Conservation (phyloP, 2,329 filamentous ascomycete species). For the Ophiostoma quercus region DNA sequence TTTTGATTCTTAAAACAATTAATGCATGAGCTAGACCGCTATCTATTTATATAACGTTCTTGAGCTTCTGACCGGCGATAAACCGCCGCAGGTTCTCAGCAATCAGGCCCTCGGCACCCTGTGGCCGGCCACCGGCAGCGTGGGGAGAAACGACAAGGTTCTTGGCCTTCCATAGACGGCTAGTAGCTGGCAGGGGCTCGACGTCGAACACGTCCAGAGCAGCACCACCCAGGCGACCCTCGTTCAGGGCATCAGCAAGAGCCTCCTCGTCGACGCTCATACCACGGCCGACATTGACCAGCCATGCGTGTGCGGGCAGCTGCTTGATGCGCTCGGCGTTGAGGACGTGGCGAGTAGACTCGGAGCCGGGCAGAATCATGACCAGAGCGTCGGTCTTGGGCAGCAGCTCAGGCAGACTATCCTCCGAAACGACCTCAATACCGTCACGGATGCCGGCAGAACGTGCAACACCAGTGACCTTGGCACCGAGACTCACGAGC, state of each 20-base stretch:
- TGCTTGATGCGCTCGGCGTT: constrained; percentile 37
- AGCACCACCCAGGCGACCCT: constrained; percentile 43
- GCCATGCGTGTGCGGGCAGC: constrained; percentile 39
- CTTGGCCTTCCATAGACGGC: constrained; percentile 30
- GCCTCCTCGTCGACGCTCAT: constrained; percentile 47
- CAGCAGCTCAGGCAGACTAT: constrained; percentile 38
- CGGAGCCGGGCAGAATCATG: constrained; percentile 45
- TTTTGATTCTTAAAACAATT: background rate
- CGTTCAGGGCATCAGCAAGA: constrained; percentile 42
- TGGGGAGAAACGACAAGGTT: constrained; percentile 30
- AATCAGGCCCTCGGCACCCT: constrained; percentile 55
- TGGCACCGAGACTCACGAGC: constrained; percentile 46
- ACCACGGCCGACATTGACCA: constrained; percentile 47
- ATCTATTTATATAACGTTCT: constrained; percentile 40
- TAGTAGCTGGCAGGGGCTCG: constrained; percentile 42
- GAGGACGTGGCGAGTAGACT: constrained; percentile 38
- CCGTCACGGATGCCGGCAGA: constrained; percentile 50
- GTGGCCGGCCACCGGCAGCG: constrained; percentile 54
- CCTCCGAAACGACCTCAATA: constrained; percentile 40
- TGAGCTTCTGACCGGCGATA: constrained; percentile 53
- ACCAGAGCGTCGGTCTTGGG: constrained; percentile 44
- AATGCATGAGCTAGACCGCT: background rate
- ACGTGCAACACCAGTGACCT: constrained; percentile 55
- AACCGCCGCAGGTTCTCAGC: constrained; percentile 57
- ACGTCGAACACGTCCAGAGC: constrained; percentile 46